These are phyloP conservation scores for Scopulariopsis brevicaulis DNA, from an alignment of 2,329 filamentous ascomycete genomes.

Conservation along the genomic window DNA sequence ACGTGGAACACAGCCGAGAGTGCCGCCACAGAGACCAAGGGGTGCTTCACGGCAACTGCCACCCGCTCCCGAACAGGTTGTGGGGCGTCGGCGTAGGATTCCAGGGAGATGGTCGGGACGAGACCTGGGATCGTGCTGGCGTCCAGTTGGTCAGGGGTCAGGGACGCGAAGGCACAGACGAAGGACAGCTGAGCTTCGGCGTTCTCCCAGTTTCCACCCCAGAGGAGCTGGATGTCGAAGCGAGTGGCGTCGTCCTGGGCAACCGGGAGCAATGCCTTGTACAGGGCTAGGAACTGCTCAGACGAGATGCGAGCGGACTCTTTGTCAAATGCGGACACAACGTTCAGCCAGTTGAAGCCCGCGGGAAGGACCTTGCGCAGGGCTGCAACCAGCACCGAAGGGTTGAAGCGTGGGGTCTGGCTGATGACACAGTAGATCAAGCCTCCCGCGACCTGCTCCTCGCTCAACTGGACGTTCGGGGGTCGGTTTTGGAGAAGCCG, in stretches of 20 bases:
- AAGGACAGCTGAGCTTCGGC: slow-evolving; percentile 89
- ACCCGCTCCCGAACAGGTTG: slow-evolving; percentile 39
- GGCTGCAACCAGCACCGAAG: slow-evolving; percentile 47
- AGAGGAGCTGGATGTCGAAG: slow-evolving; percentile 79
- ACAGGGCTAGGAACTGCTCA: slow-evolving; percentile 70
- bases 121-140: slow-evolving; percentile 76
- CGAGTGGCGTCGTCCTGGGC: slow-evolving; percentile 38
- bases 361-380: slow-evolving; percentile 49
- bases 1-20: slow-evolving; percentile 59
- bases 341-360: slow-evolving; percentile 58
- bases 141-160: slow-evolving; percentile 66
- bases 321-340: slow-evolving; percentile 73
- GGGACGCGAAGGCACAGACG: slow-evolving; percentile 72
- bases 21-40: slow-evolving; percentile 79
- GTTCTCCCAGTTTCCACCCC: slow-evolving; percentile 84
- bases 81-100: slow-evolving; percentile 39
- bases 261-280: slow-evolving; percentile 65
- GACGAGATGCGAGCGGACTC: slow-evolving; percentile 65
- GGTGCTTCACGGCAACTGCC: slow-evolving; percentile 62
- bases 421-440: slow-evolving; percentile 57
- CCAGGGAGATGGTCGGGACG: slow-evolving; percentile 60
- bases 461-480: slow-evolving; percentile 51
- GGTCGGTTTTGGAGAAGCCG: slow-evolving; percentile 41
- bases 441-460: slow-evolving; percentile 73
- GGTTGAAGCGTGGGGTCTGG: slow-evolving; percentile 40